Evolutionary conservation across 179 eudicot genomes (phyloP).

Genomic region (Silene coronaria): DNA sequence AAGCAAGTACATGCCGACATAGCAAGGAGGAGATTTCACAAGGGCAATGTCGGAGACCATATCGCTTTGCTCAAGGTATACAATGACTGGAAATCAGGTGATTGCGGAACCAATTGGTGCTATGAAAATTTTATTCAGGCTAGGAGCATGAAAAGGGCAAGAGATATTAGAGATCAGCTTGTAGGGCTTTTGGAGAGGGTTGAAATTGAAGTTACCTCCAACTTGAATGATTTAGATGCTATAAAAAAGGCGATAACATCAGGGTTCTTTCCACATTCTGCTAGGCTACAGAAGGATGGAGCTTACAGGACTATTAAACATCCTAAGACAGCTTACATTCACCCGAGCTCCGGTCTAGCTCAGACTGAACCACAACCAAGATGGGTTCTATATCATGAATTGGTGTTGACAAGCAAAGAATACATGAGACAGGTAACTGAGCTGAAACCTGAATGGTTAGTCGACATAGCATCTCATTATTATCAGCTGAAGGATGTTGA

Average conservation of each 20-base stretch:
- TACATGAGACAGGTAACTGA: constrained; percentile 84
- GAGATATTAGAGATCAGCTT: constrained; percentile 69
- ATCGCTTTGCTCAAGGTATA: constrained; percentile 73
- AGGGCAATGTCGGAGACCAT: constrained; percentile 83
- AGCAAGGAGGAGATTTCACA: constrained; percentile 65
- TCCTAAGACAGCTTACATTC: constrained; percentile 63
- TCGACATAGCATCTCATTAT: constrained; percentile 80
- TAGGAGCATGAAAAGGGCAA: constrained; percentile 77
- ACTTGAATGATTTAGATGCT: constrained; percentile 54
- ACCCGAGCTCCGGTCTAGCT: constrained; percentile 67
- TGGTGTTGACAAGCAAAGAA: constrained; percentile 72
- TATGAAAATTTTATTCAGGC: constrained; percentile 76
- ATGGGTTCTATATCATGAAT: constrained; percentile 78
- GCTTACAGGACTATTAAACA: constrained; percentile 58
- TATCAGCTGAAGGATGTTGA: constrained; percentile 70
- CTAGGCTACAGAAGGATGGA: constrained; percentile 53
- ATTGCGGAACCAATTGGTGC: constrained; percentile 69
- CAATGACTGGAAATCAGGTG: constrained; percentile 69
- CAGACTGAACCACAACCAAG: constrained; percentile 37
- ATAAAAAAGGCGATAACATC: constrained; percentile 65
- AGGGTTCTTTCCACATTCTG: constrained; percentile 64
- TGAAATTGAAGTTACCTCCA: constrained; percentile 54
- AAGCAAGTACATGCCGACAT: constrained; percentile 80
- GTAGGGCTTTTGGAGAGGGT: constrained; percentile 74
- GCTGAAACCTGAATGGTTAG: constrained; percentile 76